Percentiles rank a stretch among this genome's conserved stretches.
Conservation (phyloP, 805 yeast species). For the Kodamaea sagamina region DNA sequence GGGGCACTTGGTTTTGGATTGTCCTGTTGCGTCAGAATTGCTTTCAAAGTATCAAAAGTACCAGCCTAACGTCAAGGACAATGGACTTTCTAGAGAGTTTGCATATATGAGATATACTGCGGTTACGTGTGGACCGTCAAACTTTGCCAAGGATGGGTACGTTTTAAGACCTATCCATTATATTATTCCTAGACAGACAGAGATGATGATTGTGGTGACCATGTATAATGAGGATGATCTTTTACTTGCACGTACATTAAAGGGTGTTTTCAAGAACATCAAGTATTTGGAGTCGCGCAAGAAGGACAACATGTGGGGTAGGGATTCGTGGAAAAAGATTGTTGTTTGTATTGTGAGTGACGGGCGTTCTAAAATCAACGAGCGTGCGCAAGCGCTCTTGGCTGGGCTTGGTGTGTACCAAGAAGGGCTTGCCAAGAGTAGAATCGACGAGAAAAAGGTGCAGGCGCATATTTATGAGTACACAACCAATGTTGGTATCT, state of each 20-base stretch:
- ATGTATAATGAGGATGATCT: slow-evolving; percentile 70
- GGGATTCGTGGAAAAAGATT: slow-evolving; percentile 58
- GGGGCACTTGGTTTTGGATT: slow-evolving; percentile 84
- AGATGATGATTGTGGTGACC: slow-evolving; percentile 61
- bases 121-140: slow-evolving; percentile 70
- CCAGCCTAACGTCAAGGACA: slow-evolving; percentile 33
- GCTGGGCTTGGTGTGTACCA: slow-evolving; percentile 69
- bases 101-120: slow-evolving; percentile 63
- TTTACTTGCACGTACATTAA: slow-evolving; percentile 59
- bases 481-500: slow-evolving; percentile 58
- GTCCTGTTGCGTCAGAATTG: slow-evolving; percentile 78
- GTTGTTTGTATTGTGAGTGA: slow-evolving; percentile 66
- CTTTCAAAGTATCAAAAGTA: slow-evolving; percentile 48
- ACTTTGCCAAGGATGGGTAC: slow-evolving; percentile 57
- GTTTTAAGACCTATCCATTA: slow-evolving; percentile 57
- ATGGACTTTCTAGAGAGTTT: slow-evolving; percentile 50
- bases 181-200: slow-evolving; percentile 55
- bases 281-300: slow-evolving; percentile 53
- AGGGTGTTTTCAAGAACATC: slow-evolving; percentile 65
- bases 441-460: slow-evolving; percentile 59
- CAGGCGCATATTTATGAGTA: slow-evolving; percentile 68
- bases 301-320: slow-evolving; percentile 51
- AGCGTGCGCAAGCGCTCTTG: slow-evolving; percentile 59
- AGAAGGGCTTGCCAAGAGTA: slow-evolving; percentile 63
- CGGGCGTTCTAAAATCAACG: slow-evolving; percentile 66